These are phyloP conservation scores for Mycena citricolor DNA, from an alignment of 1,284 basidiomycete species.

Conservation along the genomic window DNA sequence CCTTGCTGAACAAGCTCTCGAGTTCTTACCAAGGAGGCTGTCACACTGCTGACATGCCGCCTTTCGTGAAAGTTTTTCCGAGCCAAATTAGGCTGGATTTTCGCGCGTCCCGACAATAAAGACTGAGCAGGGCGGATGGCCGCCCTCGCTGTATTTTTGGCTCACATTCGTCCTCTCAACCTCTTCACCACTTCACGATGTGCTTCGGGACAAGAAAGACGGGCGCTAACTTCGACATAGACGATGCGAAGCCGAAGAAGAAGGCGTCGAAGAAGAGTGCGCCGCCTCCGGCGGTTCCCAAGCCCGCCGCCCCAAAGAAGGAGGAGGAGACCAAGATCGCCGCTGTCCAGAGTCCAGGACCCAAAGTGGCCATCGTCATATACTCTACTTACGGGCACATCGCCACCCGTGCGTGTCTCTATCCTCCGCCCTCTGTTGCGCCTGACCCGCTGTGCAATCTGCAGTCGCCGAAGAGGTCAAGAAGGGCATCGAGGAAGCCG, in stretches of 20 bases:
- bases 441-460: neutral
- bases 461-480: conserved; percentile 80
- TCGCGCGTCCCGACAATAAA: too few species aligned
- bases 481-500: conserved; percentile 67
- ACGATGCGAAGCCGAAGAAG: neutral
- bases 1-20: too few species aligned
- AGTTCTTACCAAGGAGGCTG: too few species aligned
- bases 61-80: too few species aligned
- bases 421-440: neutral
- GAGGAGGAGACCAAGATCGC: too few species aligned
- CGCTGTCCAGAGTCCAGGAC: too few species aligned
- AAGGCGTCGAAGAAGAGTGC: neutral
- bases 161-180: too few species aligned
- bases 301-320: too few species aligned
- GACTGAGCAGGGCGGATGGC: too few species aligned
- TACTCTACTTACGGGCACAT: conserved; percentile 86
- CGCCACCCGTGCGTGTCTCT: conserved; percentile 52
- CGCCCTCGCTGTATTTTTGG: too few species aligned
- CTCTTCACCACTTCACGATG: neutral
- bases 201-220: neutral
- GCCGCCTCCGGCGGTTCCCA: neutral
- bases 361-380: conserved; percentile 77
- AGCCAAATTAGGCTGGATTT: too few species aligned
- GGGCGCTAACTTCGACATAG: neutral
- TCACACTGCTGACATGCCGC: too few species aligned